Base-by-base conservation (phyloP, 2,329 filamentous ascomycete species). In the Alternaria viburni region DNA sequence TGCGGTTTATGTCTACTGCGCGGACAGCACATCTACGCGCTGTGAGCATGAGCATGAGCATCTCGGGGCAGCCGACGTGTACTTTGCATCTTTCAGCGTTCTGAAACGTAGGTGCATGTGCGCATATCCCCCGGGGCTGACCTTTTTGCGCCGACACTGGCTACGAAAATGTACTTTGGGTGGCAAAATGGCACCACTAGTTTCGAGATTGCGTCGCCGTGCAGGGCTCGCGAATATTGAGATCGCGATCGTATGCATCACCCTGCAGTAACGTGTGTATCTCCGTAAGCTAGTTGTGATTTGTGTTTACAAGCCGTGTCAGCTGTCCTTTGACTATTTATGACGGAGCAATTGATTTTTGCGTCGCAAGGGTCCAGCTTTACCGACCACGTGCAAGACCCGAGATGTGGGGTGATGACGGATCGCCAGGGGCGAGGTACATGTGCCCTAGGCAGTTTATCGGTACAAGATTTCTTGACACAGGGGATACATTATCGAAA, bases 301-400 rank as follows among this genome's bases (percentile, higher is more conserved):
- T 54, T 59, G 56, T 46, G n/a, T 57, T 58, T 12, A 25, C 21
- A 52, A 36, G 12, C 17, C 50, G 23, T 50, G 52, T 61, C 30
- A 55, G 32, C 30, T 54, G 23, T 55, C 36, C 11, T 26, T 25
- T 15, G 17, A 54, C 19, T 32, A 54, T 64, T 54, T 36, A 62
- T 68, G 66, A 69, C 55, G 43, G 49, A 61, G 61, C 62, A 52
- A 51, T 54, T 54, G 65, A 63, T 61, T 60, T 52, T 55, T 65
- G 61, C 59, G 44, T 41, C 44, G 44, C 58, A 56, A 65, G 59
- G 55, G 44, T 55, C 32, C 21, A 58, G 8, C 25, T 19, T 51
- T 41, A 30, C 30, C 30, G 49, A 54, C 32, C 59, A 57, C 49
- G 49, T 61, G 61, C 41, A 61, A 57, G 47, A 44, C 23, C 43